phyloP scores from a whole-genome alignment of 768 basidiomycete genomes.

The Phallus indusiatus region DNA sequence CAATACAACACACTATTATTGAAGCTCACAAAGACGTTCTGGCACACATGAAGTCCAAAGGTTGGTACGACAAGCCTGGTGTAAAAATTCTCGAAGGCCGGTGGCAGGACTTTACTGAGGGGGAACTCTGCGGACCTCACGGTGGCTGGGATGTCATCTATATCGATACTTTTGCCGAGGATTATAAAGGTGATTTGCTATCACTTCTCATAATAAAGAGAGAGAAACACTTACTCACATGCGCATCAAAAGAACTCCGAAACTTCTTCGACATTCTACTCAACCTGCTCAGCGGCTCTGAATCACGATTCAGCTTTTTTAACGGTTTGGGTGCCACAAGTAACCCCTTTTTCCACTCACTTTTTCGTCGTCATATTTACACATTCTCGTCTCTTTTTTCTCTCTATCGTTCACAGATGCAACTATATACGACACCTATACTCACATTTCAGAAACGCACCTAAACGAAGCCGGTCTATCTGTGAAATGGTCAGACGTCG shows the following conservation, averaged over 20 bases:
- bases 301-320: slow-evolving; percentile 89
- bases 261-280: slow-evolving; percentile 77
- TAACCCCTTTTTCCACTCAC: slow-evolving; percentile 18
- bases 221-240: not conserved
- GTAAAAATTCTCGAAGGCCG: slow-evolving; percentile 80
- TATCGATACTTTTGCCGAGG: slow-evolving; percentile 89
- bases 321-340: slow-evolving; percentile 95
- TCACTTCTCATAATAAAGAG: not conserved
- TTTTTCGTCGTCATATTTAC: not conserved
- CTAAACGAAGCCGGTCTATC: slow-evolving; percentile 73
- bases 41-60: slow-evolving; percentile 57
- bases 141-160: slow-evolving; percentile 85
- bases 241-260: slow-evolving; percentile 43
- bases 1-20: slow-evolving; percentile 76
- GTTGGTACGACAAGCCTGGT: slow-evolving; percentile 72
- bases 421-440: slow-evolving; percentile 87
- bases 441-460: slow-evolving; percentile 75
- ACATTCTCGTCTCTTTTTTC: not conserved
- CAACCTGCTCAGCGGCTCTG: slow-evolving; percentile 60
- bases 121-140: slow-evolving; percentile 42
- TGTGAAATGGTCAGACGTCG: slow-evolving; percentile 75
- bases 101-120: slow-evolving; percentile 84
- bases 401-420: slow-evolving; percentile 43
- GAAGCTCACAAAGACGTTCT: slow-evolving; percentile 93
- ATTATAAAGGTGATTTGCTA: slow-evolving; percentile 51